Evolutionary conservation across 257 asterid genomes (phyloP).

Genomic region (Capsicum rhomboideum): DNA sequence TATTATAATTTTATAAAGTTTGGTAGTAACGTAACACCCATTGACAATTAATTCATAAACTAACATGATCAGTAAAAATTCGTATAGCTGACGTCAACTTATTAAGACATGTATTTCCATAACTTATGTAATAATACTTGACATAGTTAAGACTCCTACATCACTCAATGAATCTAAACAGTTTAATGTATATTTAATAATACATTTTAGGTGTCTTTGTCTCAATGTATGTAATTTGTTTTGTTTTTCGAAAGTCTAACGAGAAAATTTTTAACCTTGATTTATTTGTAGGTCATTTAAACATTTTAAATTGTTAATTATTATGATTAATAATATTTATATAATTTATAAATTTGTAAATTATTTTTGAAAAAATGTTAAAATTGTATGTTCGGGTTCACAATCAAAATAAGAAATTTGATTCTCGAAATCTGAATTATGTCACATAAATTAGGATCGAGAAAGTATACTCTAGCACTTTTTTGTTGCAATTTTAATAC

Average conservation of each 20-base stretch:
- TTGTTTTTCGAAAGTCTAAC: not conserved
- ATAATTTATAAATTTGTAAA: no score
- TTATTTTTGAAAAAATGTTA: no score
- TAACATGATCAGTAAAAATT: not conserved
- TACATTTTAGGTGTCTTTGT: not conserved
- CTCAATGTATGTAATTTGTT: not conserved
- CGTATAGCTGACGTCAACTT: not conserved
- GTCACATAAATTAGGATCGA: no score
- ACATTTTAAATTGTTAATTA: no score
- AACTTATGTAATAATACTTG: not conserved
- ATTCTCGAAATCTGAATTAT: no score
- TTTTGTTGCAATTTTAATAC: not conserved
- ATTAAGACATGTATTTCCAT: not conserved
- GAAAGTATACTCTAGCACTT: no score
- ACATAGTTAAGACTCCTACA: not conserved
- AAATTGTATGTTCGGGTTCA: no score
- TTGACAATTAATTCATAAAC: not conserved
- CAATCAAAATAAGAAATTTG: no score
- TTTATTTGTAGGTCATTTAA: not conserved
- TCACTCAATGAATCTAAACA: not conserved
- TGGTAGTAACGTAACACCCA: not conserved
- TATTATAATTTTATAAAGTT: no score
- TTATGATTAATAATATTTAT: no score
- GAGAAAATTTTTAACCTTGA: not conserved
- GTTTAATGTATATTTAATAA: not conserved